These are phyloP conservation scores for Lactifluus pinguis DNA, from an alignment of 768 basidiomycete genomes.

Conservation along the genomic window DNA sequence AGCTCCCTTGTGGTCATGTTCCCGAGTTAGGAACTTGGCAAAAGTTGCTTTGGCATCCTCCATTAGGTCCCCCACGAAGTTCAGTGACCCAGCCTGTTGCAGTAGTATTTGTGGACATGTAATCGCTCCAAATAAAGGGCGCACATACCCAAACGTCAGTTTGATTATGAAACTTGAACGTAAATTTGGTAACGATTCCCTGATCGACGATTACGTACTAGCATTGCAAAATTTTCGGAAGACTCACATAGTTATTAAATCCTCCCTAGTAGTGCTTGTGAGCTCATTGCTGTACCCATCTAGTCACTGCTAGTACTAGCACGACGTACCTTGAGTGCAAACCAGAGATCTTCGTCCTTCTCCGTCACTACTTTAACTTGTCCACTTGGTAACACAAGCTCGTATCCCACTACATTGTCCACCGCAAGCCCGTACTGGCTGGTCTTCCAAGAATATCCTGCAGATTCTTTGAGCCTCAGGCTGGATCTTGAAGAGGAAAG, in stretches of 20 bases:
- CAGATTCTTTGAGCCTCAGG: background rate
- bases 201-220: background rate
- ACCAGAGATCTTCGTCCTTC: constrained; percentile 14
- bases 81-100: background rate
- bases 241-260: constrained; percentile 11
- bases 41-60: background rate
- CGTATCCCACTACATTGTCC: constrained; percentile 18
- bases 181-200: constrained; percentile 17
- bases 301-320: too few species aligned
- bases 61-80: background rate
- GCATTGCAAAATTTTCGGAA: background rate
- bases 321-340: constrained; percentile 4
- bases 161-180: constrained; percentile 2
- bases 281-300: background rate
- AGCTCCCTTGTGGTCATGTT: constrained; percentile 1
- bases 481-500: too few species aligned
- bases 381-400: constrained; percentile 20
- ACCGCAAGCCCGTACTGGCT: constrained; percentile 18
- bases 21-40: background rate
- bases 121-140: background rate
- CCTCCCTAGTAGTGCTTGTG: background rate
- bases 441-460: constrained; percentile 15
- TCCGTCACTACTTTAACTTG: constrained; percentile 12
- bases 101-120: background rate
- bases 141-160: constrained; percentile 11